Evolutionary conservation across 352 stramenopile genomes (phyloP), one percentile per base, ranked within the genome.

Genomic region (Pythium aquatile): DNA sequence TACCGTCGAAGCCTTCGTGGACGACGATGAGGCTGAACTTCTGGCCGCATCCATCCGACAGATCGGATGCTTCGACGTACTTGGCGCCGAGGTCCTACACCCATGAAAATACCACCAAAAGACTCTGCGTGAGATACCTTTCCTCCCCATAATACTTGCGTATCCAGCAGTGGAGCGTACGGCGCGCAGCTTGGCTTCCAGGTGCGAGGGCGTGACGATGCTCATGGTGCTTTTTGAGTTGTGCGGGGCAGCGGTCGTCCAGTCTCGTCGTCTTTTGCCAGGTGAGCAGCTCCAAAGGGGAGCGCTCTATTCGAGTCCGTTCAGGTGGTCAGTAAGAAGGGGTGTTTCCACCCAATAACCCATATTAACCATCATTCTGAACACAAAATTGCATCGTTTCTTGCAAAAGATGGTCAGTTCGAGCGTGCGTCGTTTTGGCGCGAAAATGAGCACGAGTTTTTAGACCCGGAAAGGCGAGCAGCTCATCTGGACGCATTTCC

Each of bases 1-100:
- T 61, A 83, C 83, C 86, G 79, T 93, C 81, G 52, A 94, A 94
- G 52, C 78, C 81, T 49, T 79, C 78, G 69, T 89, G 81, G 35
- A 94, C 86, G 53, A 94, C 81, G 51, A 94, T 80, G 47, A 93
- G 68, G 60, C 84, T 93, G 69, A 92, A 94, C 66, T 93, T 93
- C 63, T 74, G 87, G 33, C 85, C 85, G 63, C 86, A 94, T 33
- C 86, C 86, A 54, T 93, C 86, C 48, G 86, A 94, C 24, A 91
- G 69, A 61, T 94, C 86, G 53, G 79, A 79, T 6, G 87, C 83
- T 69, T 92, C 79, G 55, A 94, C 84, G 54, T 88, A 63, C 49
- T 65, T 58, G 33, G 84, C 84, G 54, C 82, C 84, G 26, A 93
- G 77, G 57, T 90, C 79, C 66, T 87, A 37, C 4, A 60, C 2